These are phyloP conservation scores for Rhodotorula kratochvilovae DNA, from an alignment of 768 basidiomycete genomes.

Conservation along the genomic window DNA sequence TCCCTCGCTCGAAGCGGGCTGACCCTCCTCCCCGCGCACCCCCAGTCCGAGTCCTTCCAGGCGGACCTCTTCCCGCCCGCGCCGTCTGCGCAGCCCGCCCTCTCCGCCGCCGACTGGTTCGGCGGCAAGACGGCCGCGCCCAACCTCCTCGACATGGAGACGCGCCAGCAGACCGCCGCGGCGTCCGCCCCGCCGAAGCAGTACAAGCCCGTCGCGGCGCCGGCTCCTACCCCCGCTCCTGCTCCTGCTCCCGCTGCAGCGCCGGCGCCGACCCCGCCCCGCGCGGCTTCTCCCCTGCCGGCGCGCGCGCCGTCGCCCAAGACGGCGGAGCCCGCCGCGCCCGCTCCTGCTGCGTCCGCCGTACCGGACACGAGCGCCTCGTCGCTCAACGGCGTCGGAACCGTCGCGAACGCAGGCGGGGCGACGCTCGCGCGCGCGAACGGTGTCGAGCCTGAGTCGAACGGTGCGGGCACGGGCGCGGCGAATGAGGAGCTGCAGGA, in stretches of 20 bases:
- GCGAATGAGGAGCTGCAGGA: conserved; percentile 47
- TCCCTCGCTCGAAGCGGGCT: background rate
- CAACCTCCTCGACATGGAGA: conserved; percentile 58
- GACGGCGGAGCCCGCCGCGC: no score
- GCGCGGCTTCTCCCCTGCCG: conserved; percentile 34
- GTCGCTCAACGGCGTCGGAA: conserved; percentile 7
- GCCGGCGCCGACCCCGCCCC: conserved; percentile 40
- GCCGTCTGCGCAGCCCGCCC: conserved; percentile 69
- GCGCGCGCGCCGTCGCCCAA: background rate
- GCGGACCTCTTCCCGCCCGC: conserved; percentile 95
- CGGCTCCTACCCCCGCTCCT: conserved; percentile 41
- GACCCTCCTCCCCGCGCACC: background rate
- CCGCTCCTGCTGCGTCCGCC: conserved; percentile 17
- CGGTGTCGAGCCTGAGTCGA: background rate
- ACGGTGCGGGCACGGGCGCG: conserved; percentile 2
- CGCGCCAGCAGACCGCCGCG: conserved; percentile 33
- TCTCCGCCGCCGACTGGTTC: conserved; percentile 81
- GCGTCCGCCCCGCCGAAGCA: conserved; percentile 46
- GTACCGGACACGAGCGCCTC: conserved; percentile 19
- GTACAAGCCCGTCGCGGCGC: conserved; percentile 44
- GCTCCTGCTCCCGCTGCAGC: conserved; percentile 42
- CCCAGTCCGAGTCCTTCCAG: conserved; percentile 90
- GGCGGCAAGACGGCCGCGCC: conserved; percentile 68
- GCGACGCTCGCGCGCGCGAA: conserved; percentile 41
- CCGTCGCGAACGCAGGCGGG: background rate